These are phyloP conservation scores for Acorus calamus DNA, from an alignment of 106 monocot genomes.

Conservation along the genomic window DNA sequence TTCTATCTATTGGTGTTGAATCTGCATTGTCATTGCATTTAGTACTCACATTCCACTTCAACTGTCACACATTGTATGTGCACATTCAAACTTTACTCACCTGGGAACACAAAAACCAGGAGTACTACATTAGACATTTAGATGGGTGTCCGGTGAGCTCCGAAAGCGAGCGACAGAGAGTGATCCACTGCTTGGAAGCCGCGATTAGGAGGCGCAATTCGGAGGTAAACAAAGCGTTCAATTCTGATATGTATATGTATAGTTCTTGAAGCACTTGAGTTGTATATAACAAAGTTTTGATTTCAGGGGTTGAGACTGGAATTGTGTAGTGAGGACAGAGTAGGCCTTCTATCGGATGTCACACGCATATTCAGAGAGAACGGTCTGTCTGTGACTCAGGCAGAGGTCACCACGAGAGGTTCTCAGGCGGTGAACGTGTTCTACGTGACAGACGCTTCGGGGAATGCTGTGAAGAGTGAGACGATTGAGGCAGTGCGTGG, in stretches of 20 bases:
- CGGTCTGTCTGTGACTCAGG: conserved; percentile 56
- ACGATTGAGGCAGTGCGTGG: conserved; percentile 59
- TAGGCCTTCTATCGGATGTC: conserved; percentile 79
- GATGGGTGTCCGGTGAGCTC: conserved; percentile 57
- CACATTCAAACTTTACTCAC: no score
- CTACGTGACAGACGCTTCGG: conserved; percentile 72
- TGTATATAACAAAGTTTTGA: no score
- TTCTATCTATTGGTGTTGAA: no score
- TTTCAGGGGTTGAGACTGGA: conserved; percentile 77
- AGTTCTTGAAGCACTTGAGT: no score
- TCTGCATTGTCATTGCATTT: no score
- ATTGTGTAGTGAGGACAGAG: conserved; percentile 72
- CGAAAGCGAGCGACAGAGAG: conserved; percentile 51
- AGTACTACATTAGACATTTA: conserved; percentile 79
- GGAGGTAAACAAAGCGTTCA: conserved; percentile 12
- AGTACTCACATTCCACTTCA: no score
- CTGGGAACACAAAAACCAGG: conserved; percentile 19
- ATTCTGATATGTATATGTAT: not conserved
- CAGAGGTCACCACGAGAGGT: conserved; percentile 66
- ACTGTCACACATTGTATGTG: no score
- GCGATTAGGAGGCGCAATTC: conserved; percentile 55
- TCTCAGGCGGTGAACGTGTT: conserved; percentile 68
- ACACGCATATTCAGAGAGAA: conserved; percentile 87
- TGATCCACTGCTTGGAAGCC: conserved; percentile 68
- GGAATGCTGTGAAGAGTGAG: conserved; percentile 34